Evolutionary conservation across 768 basidiomycete species (phyloP), one percentile per base, ranked within the genome.

Genomic region (Russula olivacea): DNA sequence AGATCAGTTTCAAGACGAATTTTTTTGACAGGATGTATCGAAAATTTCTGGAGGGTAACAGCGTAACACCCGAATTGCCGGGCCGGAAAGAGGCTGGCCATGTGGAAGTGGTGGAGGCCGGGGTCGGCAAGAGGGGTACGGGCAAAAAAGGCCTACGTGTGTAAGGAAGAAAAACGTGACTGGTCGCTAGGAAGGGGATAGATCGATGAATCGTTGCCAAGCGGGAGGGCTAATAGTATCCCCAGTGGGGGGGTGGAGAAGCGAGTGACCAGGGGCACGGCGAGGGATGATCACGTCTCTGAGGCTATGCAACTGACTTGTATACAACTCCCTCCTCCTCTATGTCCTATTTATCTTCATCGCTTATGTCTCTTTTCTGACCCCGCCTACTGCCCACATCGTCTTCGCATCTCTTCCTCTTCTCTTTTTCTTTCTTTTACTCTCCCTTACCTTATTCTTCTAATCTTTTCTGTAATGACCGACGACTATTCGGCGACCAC

Each of bases 261-360:
- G 47, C 21, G 52, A 51, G 19, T 10, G 50, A 52, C 63, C 63
- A 30, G 58, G 38, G 23, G 15, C 0, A 9, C 17, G 61, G 60
- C 61, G 54, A 17, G 49, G 34, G 64, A 25, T 63, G 54, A 62
- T 63, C 38, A 34, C 12, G 2, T 12, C 17, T 36, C 10, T 34
- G 63, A 60, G 63, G 63, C 63, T 45, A 60, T 64, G 63, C 59
- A 49, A 56, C 50, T 56, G 28, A 49, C 59, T 55, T 50, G 51
- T 48, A 30, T 59, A 43, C 25, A 8, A 21, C 61, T 36, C 34
- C 21, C 49, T 48, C 53, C 32, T n/a, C 53, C 55, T 58, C 64
- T 63, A 63, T 62, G 55, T 65, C 64, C 64, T 65, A 65, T 65
- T 65, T 65, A 65, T 65, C 64, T 43, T 63, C 61, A 55, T 40